Evolutionary conservation across 1,139 yeast species (phyloP).

Genomic region (Martiniozyma asiatica): DNA sequence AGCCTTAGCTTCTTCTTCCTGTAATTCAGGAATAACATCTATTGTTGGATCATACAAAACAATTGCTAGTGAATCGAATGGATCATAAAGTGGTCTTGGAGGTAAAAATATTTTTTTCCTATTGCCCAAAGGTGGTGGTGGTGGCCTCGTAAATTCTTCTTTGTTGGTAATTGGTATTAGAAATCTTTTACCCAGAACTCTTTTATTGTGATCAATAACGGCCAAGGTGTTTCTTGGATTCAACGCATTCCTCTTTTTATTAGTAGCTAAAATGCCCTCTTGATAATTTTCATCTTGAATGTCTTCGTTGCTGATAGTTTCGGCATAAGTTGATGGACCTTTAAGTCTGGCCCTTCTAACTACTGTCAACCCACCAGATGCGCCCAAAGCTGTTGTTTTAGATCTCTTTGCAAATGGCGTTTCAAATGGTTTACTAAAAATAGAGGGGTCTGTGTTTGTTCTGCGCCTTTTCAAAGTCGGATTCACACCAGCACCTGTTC

Average conservation of each 20-base stretch:
- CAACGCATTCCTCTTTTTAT: conserved; percentile 20
- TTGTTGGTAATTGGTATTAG: conserved; percentile 24
- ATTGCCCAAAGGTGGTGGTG: conserved; percentile 83
- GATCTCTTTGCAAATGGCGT: conserved; percentile 3
- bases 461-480: conserved; percentile 23
- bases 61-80: conserved; percentile 85
- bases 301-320: conserved; percentile 15
- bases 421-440: conserved; percentile 32
- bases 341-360: conserved; percentile 24
- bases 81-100: conserved; percentile 89
- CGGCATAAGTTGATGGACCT: conserved; percentile 28
- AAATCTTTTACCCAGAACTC: conserved; percentile 21
- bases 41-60: conserved; percentile 93
- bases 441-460: conserved; percentile 24
- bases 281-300: conserved; percentile 12
- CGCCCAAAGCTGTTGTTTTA: too few relatives aligned
- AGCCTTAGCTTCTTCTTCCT: conserved; percentile 13
- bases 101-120: conserved; percentile 56
- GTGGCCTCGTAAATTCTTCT: conserved; percentile 27
- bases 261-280: too few relatives aligned
- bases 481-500: conserved; percentile 29
- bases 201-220: conserved; percentile 15
- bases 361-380: too few relatives aligned
- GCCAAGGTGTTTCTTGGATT: conserved; percentile 19
- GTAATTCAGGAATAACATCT: conserved; percentile 43